A percentile compares a stretch with the other conserved stretches of the same genome.
Evolutionary conservation across 2,329 filamentous ascomycete genomes (phyloP).

Genomic region (Aspergillus intermedius): DNA sequence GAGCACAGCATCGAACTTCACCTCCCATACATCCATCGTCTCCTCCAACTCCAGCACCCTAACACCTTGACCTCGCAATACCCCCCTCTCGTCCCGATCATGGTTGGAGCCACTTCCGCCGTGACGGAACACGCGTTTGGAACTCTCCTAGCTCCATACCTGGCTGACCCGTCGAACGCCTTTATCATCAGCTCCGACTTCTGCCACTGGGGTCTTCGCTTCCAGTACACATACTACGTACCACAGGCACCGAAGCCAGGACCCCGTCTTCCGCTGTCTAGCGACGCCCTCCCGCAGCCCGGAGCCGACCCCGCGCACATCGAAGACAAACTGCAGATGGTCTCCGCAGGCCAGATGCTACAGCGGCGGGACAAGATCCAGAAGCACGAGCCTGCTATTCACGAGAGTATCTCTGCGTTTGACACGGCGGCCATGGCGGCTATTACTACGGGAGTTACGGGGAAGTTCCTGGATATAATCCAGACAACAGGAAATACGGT

Average conservation of each 20-base stretch:
- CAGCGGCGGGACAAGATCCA: conserved; percentile 27
- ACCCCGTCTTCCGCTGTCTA: conserved; percentile 31
- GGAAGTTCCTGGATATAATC: conserved; percentile 63
- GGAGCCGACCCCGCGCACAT: conserved; percentile 20
- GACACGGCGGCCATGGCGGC: conserved; percentile 80
- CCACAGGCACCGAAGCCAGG: conserved; percentile 39
- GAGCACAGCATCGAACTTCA: conserved; percentile 98
- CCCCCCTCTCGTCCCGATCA: conserved; percentile 74
- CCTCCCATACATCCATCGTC: conserved; percentile 84
- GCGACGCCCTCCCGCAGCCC: conserved; percentile 38
- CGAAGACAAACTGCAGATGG: conserved; percentile 21
- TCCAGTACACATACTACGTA: conserved; percentile 76
- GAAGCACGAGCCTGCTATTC: conserved; percentile 51
- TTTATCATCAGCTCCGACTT: conserved; percentile 95
- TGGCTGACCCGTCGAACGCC: conserved; percentile 64
- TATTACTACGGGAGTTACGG: conserved; percentile 68
- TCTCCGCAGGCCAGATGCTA: conserved; percentile 22
- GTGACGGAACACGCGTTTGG: conserved; percentile 64
- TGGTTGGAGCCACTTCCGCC: conserved; percentile 69
- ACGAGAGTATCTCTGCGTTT: conserved; percentile 75
- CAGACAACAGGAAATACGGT: conserved; percentile 78
- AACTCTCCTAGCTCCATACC: conserved; percentile 65
- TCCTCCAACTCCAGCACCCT: conserved; percentile 50
- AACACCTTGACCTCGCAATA: conserved; percentile 50
- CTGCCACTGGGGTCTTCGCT: conserved; percentile 87